These are phyloP conservation scores for Ophiostoma fasciatum DNA, from an alignment of 2,329 filamentous ascomycete species.

Conservation along the genomic window DNA sequence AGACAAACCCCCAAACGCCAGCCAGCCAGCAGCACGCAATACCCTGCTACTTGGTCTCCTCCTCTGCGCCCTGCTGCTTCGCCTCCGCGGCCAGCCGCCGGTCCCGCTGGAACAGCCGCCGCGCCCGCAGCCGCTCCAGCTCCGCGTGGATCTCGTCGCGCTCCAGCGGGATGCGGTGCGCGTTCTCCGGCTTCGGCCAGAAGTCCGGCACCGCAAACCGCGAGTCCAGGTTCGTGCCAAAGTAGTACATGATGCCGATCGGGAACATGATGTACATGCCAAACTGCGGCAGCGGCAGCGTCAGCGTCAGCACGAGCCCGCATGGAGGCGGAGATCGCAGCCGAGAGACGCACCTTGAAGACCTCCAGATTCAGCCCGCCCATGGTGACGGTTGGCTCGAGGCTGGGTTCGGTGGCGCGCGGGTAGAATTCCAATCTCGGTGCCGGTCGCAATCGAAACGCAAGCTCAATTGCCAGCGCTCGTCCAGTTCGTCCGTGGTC, in stretches of 20 bases:
- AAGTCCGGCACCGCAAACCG: constrained; percentile 82
- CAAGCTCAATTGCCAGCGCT: too few relatives aligned
- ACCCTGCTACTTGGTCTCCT: constrained; percentile 1
- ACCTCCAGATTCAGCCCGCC: constrained; percentile 84
- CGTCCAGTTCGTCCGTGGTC: too few relatives aligned
- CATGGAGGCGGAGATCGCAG: not conserved
- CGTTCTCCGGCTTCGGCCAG: constrained; percentile 75
- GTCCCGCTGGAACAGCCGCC: constrained; percentile 65
- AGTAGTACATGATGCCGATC: constrained; percentile 99
- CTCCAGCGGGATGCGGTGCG: constrained; percentile 62
- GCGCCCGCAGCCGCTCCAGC: constrained; percentile 52
- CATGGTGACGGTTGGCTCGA: constrained; percentile 39
- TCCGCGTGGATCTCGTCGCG: constrained; percentile 73
- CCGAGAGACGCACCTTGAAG: constrained; percentile 53
- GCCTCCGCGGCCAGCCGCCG: constrained; percentile 29
- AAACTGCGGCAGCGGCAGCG: too few relatives aligned
- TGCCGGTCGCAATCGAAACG: too few relatives aligned
- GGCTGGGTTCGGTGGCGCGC: not conserved
- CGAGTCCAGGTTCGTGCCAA: constrained; percentile 91
- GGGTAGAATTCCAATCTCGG: too few relatives aligned
- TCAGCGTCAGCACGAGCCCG: not conserved
- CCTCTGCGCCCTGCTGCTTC: constrained; percentile 6
- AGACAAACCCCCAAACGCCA: too few relatives aligned
- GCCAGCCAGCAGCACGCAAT: too few relatives aligned
- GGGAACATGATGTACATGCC: constrained; percentile 98